phyloP scores from a whole-genome alignment of 768 basidiomycete species.

The Leccinellum albellum region DNA sequence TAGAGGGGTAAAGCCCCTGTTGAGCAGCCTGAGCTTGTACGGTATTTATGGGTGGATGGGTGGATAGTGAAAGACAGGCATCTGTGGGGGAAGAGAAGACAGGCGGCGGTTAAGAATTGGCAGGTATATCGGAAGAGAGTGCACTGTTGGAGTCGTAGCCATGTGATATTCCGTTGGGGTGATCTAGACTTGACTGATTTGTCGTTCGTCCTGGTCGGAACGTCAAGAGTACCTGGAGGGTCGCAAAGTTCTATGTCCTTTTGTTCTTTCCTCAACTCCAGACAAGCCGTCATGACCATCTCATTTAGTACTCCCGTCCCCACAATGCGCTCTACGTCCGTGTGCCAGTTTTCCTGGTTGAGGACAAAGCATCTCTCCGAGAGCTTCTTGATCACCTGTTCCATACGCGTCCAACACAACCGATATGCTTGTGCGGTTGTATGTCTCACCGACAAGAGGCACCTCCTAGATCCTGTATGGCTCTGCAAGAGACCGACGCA shows the following conservation, averaged over 20 bases:
- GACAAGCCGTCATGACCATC: conserved; percentile 61
- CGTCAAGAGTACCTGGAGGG: conserved; percentile 50
- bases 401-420: conserved; percentile 81
- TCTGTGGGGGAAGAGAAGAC: no score
- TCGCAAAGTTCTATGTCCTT: conserved; percentile 43
- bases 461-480: conserved; percentile 79
- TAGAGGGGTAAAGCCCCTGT: no score
- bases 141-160: no score
- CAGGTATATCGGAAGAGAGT: no score
- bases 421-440: conserved; percentile 63
- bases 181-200: no score
- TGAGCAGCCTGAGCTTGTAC: no score
- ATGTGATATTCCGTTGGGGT: no score
- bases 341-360: conserved; percentile 71
- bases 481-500: conserved; percentile 68
- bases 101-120: no score
- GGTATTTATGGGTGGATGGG: no score
- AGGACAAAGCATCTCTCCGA: conserved; percentile 46
- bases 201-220: conserved; percentile 26
- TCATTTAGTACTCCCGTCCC: conserved; percentile 59
- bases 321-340: conserved; percentile 84
- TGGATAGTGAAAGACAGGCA: no score
- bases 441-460: conserved; percentile 53
- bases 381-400: conserved; percentile 52
- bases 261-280: conserved; percentile 55